Conservation (phyloP, 805 yeast species). For the Spathaspora passalidarum region DNA sequence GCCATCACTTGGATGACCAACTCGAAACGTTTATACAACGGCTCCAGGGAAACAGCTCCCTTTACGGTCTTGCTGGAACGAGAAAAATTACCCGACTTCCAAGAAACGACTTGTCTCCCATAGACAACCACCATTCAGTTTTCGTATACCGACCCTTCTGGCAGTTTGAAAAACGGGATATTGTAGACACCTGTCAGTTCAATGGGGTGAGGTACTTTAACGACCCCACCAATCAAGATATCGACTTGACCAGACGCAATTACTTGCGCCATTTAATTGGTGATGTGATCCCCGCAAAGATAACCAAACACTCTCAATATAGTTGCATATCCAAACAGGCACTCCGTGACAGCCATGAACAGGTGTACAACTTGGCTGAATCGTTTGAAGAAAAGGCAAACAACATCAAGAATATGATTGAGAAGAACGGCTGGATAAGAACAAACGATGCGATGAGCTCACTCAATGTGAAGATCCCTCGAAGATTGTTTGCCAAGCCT, state of each 20-base stretch:
- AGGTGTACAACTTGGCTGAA: slow-evolving; percentile 6
- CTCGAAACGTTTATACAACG: slow-evolving; percentile 66
- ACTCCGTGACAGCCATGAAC: slow-evolving; percentile 11
- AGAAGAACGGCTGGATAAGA: background rate
- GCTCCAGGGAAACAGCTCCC: slow-evolving; percentile 35
- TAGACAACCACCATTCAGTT: slow-evolving; percentile 17
- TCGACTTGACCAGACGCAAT: slow-evolving; percentile 56
- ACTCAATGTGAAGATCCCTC: slow-evolving; percentile 12
- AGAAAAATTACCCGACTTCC: slow-evolving; percentile 25
- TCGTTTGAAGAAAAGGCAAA: slow-evolving; percentile 7
- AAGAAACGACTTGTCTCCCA: slow-evolving; percentile 9
- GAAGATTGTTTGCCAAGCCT: slow-evolving; percentile 5
- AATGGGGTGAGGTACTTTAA: slow-evolving; percentile 60
- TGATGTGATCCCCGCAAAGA: slow-evolving; percentile 20
- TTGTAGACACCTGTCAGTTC: slow-evolving; percentile 44
- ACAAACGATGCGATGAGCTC: slow-evolving; percentile 2
- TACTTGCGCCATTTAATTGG: slow-evolving; percentile 40
- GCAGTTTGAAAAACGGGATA: slow-evolving; percentile 37
- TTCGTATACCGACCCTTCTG: slow-evolving; percentile 53
- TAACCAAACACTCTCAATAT: background rate
- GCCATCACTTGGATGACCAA: slow-evolving; percentile 73
- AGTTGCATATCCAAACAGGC: slow-evolving; percentile 8
- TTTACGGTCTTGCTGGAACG: slow-evolving; percentile 62
- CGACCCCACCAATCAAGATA: slow-evolving; percentile 60
- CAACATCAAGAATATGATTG: slow-evolving; percentile 4